Base-by-base conservation (phyloP, 179 eudicot genomes). In the Amaranthus tricolor region DNA sequence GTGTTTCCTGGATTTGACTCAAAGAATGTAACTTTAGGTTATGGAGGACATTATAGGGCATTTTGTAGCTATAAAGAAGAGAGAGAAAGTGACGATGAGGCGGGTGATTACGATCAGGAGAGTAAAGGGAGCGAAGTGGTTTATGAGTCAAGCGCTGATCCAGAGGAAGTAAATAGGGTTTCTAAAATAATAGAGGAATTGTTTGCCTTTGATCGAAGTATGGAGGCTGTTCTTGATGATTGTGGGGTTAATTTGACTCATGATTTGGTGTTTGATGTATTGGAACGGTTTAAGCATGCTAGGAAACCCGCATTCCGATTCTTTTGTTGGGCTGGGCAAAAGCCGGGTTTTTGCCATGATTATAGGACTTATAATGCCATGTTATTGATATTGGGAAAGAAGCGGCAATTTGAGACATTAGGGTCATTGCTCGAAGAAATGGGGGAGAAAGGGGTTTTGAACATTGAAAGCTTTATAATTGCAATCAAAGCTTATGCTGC, bases 181-280 rank as follows among this genome's bases (percentile, higher is more conserved):
- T 88, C 89, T 69, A 89, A 82, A 79, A 85, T 95, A 83, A 88
- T 95, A 62, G 93, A 87, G n/a, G 96, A 88, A 70, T 86, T 91
- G 82, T 95, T 95, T 75, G 89, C 87, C 10, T 68, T 90, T 70
- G 97, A 95, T 81, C 82, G 95, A 73, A 95, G 88, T 70, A 90
- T 95, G 99, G 99, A 89, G 83, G 93, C 89, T 5, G 97, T 92
- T 78, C 89, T 95, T 71, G 93, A 91, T 79, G 91, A 88, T 55
- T 87, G 88, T 78, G 88, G 83, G 75, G 63, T 94, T 50, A 79
- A 80, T 12, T 78, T 94, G 78, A 88, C 81, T 45, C 89, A 84
- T 86, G 93, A 87, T 77, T 76, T 94, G 82, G 96, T 90, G 47
- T 80, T 86, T 71, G 88, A 83, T 71, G 98, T 94, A 7, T 82